Percentiles rank a stretch among this genome's conserved stretches.
These are phyloP conservation scores for Meyerozyma carpophila DNA, from an alignment of 1,139 yeast genomes.

Conservation along the genomic window DNA sequence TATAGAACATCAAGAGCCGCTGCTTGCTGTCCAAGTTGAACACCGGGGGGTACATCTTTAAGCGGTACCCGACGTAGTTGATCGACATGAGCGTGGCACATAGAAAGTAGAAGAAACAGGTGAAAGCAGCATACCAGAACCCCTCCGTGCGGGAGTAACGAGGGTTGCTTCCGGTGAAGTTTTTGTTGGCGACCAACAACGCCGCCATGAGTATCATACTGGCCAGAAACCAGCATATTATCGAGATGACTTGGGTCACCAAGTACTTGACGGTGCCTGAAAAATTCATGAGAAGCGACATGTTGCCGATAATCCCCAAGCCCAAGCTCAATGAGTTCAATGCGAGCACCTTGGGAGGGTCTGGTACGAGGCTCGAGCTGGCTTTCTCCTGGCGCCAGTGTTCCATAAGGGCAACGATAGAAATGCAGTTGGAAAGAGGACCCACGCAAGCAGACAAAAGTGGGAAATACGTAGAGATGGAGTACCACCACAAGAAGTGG, in stretches of 20 bases:
- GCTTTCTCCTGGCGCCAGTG: constrained; percentile 48
- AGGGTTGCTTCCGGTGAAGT: constrained; percentile 10
- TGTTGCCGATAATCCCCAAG: constrained; percentile 62
- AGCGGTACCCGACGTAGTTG: constrained; percentile 57
- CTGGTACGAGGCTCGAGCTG: constrained; percentile 19
- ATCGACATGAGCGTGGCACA: constrained; percentile 49
- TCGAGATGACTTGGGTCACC: constrained; percentile 55
- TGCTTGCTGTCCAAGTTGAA: constrained; percentile 65
- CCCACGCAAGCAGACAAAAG: constrained; percentile 72
- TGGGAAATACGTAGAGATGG: constrained; percentile 62
- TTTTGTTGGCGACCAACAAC: constrained; percentile 28
- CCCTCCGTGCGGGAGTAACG: constrained; percentile 48
- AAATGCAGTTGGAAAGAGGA: constrained; percentile 69
- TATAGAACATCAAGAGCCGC: constrained; percentile 66
- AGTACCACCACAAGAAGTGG: constrained; percentile 52
- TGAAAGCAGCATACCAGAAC: constrained; percentile 70
- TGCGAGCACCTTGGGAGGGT: constrained; percentile 42
- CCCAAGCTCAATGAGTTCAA: constrained; percentile 59
- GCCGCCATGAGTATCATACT: constrained; percentile 45
- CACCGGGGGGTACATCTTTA: constrained; percentile 59
- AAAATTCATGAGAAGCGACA: constrained; percentile 62
- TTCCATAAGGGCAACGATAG: constrained; percentile 66
- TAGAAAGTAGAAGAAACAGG: constrained; percentile 52
- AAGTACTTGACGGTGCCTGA: constrained; percentile 51
- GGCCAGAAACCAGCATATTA: constrained; percentile 60